These are phyloP conservation scores for Coriolopsis trogii DNA, from an alignment of 1,284 basidiomycete species.

Conservation along the genomic window DNA sequence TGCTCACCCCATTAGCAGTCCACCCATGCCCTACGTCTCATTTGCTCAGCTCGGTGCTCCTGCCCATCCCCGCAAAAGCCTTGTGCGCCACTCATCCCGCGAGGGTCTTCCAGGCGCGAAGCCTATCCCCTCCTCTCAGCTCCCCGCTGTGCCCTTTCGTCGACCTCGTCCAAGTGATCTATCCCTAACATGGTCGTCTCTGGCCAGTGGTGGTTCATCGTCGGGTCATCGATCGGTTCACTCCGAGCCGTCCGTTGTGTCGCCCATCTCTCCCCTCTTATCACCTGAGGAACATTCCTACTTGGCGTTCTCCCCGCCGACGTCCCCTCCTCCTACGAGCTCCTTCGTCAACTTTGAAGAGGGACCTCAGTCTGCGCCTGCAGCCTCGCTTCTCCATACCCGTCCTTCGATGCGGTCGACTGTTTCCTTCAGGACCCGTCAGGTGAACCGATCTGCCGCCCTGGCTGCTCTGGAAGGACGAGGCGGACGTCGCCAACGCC, in stretches of 20 bases:
- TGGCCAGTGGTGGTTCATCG: slow-evolving; percentile 10
- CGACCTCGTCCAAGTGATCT: slow-evolving; percentile 27
- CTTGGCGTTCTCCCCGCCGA: slow-evolving; percentile 26
- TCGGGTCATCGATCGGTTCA: slow-evolving; percentile 26
- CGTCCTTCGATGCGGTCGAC: slow-evolving; percentile 32
- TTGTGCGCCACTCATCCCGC: slow-evolving; percentile 40
- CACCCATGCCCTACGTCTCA: slow-evolving; percentile 9
- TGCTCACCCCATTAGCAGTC: slow-evolving; percentile 2
- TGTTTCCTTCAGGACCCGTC: slow-evolving; percentile 32
- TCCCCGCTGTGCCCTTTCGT: slow-evolving; percentile 32
- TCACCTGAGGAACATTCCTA: slow-evolving; percentile 28
- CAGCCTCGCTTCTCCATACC: slow-evolving; percentile 14
- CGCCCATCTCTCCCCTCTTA: slow-evolving; percentile 30
- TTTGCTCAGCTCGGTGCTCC: slow-evolving; percentile 18
- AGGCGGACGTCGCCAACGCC: slow-evolving; percentile 15
- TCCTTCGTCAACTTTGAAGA: slow-evolving; percentile 10
- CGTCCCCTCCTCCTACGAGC: slow-evolving; percentile 15
- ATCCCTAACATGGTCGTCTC: slow-evolving; percentile 23
- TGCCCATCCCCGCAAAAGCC: slow-evolving; percentile 11
- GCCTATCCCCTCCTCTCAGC: slow-evolving; percentile 53
- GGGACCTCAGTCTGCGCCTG: slow-evolving; percentile 7
- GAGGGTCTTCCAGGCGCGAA: slow-evolving; percentile 65
- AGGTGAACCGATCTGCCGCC: slow-evolving; percentile 49
- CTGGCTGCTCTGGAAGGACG: slow-evolving; percentile 68
- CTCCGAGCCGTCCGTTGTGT: slow-evolving; percentile 40